These are phyloP conservation scores for Talaromyces amestolkiae DNA, from an alignment of 2,329 filamentous ascomycete genomes.

Conservation along the genomic window DNA sequence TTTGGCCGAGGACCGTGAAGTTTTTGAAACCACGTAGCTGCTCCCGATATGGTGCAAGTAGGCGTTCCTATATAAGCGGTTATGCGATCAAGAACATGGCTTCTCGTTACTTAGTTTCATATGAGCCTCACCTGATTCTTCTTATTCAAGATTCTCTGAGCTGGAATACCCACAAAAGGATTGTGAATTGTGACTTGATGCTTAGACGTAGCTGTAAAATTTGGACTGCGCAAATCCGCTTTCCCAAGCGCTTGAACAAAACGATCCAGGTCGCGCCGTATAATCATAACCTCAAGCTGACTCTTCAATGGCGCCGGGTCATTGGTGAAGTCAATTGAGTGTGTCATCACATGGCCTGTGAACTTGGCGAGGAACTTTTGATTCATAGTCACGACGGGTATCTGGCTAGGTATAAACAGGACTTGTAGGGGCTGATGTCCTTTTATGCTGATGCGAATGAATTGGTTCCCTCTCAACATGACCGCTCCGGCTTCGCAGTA, in stretches of 20 bases:
- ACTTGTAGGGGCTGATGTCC: background rate
- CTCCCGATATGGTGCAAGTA: too few species aligned
- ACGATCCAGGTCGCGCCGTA: background rate
- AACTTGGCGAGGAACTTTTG: background rate
- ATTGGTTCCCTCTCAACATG: background rate
- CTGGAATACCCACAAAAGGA: too few species aligned
- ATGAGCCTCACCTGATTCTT: too few species aligned
- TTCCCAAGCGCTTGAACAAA: background rate
- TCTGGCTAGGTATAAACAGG: background rate
- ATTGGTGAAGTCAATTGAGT: background rate
- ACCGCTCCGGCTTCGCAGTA: too few species aligned
- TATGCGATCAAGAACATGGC: too few species aligned
- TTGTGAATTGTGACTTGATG: too few species aligned
- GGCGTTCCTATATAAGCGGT: too few species aligned
- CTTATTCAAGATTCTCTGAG: too few species aligned
- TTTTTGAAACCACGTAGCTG: too few species aligned
- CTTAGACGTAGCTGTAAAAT: too few species aligned
- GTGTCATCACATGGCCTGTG: background rate
- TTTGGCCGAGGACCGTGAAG: too few species aligned
- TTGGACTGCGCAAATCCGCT: background rate
- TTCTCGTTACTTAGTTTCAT: too few species aligned
- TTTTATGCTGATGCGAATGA: background rate
- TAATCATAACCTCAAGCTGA: background rate
- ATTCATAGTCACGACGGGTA: background rate
- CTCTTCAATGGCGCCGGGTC: background rate